Base-by-base conservation (phyloP, 345 rosid species). In the Erysimum cheiranthoides region DNA sequence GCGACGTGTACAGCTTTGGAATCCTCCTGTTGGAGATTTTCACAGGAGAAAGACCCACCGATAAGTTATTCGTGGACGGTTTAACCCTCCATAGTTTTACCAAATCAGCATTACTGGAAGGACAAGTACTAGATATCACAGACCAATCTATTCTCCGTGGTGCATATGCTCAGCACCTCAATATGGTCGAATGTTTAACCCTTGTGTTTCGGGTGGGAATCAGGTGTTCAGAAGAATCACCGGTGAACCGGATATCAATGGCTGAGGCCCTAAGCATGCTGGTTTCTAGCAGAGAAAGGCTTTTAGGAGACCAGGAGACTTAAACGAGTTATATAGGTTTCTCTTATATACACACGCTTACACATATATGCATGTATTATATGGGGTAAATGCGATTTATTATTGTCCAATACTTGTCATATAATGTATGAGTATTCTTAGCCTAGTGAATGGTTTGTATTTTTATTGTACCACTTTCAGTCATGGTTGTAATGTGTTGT, bases 1-100 rank as follows among this genome's bases (percentile, higher is more conserved):
- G 79, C 0, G 74, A 76, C 34, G 70, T 68, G 31, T 76, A 51
- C 47, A 61, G 79, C 47, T 76, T 76, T 69, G 74, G 79, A 4
- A 52, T 51, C 40, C 74, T 76, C 6, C 36, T 68, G 5, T 14
- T 76, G 56, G 74, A 76, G 34, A 69, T 70, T n/a, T 47, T 42
- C 31, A 70, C 57, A 0, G 66, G 70, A 25, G 50, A 40, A 70
- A 64, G 71, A 35, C 74, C 64, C 13, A 54, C 71, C 10, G 1
- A 69, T 34, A 17, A 68, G 51, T 7, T 52, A 61, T 76, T 69
- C 5, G 38, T 11, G 17, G 42, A 62, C 3, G 71, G 61, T 28
- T 16, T 50, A 32, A 66, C 72, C n/a, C 62, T 74, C 51, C 72
- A 74, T 28, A 40, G 63, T 11, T 56, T 46, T 39, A 60, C 61